Evolutionary conservation across 371 early-diverging fungal species (phyloP).

Genomic region (Mortierella sp.): DNA sequence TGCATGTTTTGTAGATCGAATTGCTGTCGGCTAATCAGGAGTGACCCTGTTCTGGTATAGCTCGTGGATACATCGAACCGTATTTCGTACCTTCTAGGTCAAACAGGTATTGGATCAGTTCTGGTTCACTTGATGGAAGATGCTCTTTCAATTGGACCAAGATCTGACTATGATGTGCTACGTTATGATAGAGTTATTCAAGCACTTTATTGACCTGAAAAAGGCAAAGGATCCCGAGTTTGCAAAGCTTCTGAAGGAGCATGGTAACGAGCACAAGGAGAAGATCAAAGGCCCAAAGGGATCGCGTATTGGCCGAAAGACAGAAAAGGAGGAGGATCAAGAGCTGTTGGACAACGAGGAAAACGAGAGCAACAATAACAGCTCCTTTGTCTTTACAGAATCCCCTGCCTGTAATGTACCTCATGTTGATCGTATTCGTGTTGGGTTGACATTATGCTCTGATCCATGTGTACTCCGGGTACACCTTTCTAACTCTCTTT

Average conservation of each 20-base stretch:
- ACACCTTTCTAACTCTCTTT: background rate
- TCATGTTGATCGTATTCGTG: background rate
- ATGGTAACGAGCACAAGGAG: slow-evolving; percentile 34
- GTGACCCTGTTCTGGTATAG: slow-evolving; percentile 24
- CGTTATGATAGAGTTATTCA: slow-evolving; percentile 62
- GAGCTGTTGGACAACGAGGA: slow-evolving; percentile 83
- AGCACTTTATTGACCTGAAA: slow-evolving; percentile 74
- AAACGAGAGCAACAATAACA: slow-evolving; percentile 61
- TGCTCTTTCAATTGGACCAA: background rate
- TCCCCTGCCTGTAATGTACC: slow-evolving; percentile 80
- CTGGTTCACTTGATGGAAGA: background rate
- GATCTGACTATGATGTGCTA: background rate
- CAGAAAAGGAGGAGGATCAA: slow-evolving; percentile 97
- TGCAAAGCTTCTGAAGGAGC: slow-evolving; percentile 49
- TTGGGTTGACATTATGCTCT: background rate
- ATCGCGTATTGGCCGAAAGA: slow-evolving; percentile 87
- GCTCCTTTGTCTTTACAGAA: slow-evolving; percentile 81
- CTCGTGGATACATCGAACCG: slow-evolving; percentile 72
- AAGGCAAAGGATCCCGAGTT: slow-evolving; percentile 57
- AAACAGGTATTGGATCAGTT: slow-evolving; percentile 72
- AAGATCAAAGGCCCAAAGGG: slow-evolving; percentile 55
- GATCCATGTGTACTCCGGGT: background rate
- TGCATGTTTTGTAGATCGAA: background rate
- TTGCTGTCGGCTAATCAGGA: background rate
- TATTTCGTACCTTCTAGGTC: slow-evolving; percentile 90